A percentile compares a stretch with the other conserved stretches of the same genome.
These are phyloP conservation scores for Solanum corneliomulleri DNA, from an alignment of 257 asterid genomes.

Conservation along the genomic window DNA sequence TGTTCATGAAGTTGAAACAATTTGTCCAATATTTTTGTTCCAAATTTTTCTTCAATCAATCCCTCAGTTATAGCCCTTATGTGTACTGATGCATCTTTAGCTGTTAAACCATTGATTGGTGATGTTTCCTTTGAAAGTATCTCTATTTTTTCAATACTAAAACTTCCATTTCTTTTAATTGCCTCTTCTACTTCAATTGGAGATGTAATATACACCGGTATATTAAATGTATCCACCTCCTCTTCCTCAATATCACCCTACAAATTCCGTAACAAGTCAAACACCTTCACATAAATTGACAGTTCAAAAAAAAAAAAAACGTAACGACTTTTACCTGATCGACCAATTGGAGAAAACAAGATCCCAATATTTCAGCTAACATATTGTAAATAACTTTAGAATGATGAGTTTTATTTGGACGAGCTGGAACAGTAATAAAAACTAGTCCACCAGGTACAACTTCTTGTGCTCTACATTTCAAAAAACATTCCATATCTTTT, in stretches of 20 bases:
- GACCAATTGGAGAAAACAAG: conserved; percentile 23
- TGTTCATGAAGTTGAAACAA: background rate
- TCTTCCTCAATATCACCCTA: conserved; percentile 17
- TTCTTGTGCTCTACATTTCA: conserved; percentile 23
- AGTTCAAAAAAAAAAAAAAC: too few species aligned
- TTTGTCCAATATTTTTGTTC: background rate
- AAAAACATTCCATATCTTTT: conserved; percentile 15
- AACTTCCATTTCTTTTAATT: conserved; percentile 3
- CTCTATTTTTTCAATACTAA: conserved; percentile 9
- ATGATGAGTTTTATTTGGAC: conserved; percentile 11
- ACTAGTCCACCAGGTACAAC: conserved; percentile 23
- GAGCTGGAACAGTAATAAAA: conserved; percentile 22
- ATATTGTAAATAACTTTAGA: conserved; percentile 5
- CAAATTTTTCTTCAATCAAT: background rate
- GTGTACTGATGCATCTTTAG: background rate
- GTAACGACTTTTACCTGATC: conserved; percentile 5
- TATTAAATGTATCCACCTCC: conserved; percentile 18
- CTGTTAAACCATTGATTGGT: background rate
- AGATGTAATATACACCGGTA: conserved; percentile 13
- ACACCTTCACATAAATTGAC: too few species aligned
- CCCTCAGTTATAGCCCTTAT: background rate
- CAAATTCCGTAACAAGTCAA: too few species aligned
- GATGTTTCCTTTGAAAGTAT: background rate
- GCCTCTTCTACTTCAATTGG: conserved; percentile 12
- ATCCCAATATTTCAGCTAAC: conserved; percentile 24